These are phyloP conservation scores for Hydnomerulius pinastri DNA, from an alignment of 768 basidiomycete genomes.

Conservation along the genomic window DNA sequence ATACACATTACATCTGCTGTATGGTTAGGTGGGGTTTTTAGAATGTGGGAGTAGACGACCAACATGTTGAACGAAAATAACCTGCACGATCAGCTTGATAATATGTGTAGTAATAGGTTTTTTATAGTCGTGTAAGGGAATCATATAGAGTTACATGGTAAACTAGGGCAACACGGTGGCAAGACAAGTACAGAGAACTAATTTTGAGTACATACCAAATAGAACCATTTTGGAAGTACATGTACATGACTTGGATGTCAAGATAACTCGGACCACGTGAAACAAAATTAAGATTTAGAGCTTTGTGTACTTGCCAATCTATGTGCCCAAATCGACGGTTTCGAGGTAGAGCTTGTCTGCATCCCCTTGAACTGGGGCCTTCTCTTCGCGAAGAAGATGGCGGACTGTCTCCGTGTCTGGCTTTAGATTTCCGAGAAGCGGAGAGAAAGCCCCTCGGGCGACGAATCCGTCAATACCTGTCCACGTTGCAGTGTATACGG, in stretches of 20 bases:
- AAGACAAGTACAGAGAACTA: not conserved
- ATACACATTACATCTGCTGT: constrained; percentile 38
- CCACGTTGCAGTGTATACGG: not conserved
- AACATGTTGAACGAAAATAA: not conserved
- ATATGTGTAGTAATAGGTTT: too few species aligned
- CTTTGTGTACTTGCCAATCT: not conserved
- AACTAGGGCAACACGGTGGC: not conserved
- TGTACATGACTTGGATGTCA: not conserved
- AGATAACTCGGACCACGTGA: not conserved
- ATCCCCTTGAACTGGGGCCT: not conserved
- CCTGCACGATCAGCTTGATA: too few species aligned
- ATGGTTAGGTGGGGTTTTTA: constrained; percentile 18
- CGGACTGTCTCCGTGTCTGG: constrained; percentile 50
- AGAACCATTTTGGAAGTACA: too few species aligned
- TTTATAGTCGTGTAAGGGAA: too few species aligned
- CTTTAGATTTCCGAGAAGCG: constrained; percentile 61
- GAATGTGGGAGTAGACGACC: not conserved
- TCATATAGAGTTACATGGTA: not conserved
- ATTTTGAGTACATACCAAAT: not conserved
- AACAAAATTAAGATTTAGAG: not conserved
- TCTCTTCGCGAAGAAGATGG: constrained; percentile 41
- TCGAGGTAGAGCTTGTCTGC: not conserved
- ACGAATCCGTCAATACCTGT: not conserved
- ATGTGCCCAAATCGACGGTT: not conserved
- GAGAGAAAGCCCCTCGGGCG: constrained; percentile 39